phyloP scores from a whole-genome alignment of 768 basidiomycete genomes.

The Dioszegia aurantiaca region DNA sequence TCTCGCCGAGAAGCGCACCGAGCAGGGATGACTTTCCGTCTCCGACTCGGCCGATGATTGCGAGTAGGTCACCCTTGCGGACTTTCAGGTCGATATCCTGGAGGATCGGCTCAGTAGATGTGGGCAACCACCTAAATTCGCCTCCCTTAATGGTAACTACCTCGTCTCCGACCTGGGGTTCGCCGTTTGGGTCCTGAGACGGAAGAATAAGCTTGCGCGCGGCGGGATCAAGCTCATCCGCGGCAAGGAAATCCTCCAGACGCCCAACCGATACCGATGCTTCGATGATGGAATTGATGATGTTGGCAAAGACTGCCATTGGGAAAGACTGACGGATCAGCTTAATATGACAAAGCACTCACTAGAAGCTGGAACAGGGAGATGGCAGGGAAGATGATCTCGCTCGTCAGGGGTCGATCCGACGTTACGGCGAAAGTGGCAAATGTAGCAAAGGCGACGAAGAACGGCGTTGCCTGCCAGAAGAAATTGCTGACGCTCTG shows the following conservation, averaged over 20 bases:
- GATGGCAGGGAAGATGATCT: slow-evolving; percentile 94
- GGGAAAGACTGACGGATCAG: slow-evolving; percentile 31
- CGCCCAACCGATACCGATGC: slow-evolving; percentile 79
- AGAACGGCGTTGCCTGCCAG: slow-evolving; percentile 49
- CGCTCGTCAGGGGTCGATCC: slow-evolving; percentile 70
- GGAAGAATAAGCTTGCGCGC: slow-evolving; percentile 62
- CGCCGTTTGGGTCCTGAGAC: slow-evolving; percentile 31
- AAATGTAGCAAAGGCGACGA: slow-evolving; percentile 53
- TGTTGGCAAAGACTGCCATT: slow-evolving; percentile 51
- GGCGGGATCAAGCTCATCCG: slow-evolving; percentile 75
- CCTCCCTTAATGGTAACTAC: slow-evolving; percentile 70
- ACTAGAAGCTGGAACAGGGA: slow-evolving; percentile 55
- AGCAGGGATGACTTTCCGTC: slow-evolving; percentile 66
- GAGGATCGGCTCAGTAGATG: slow-evolving; percentile 60
- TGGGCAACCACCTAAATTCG: slow-evolving; percentile 71
- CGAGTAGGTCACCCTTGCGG: slow-evolving; percentile 79
- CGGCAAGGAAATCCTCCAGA: slow-evolving; percentile 69
- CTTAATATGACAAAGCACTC: neutral
- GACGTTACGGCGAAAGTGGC: slow-evolving; percentile 52
- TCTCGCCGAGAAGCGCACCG: slow-evolving; percentile 78
- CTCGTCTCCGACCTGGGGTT: slow-evolving; percentile 53
- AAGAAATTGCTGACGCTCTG: slow-evolving; percentile 58
- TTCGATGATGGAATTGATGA: slow-evolving; percentile 68
- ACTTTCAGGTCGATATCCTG: slow-evolving; percentile 73
- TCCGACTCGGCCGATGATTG: slow-evolving; percentile 83